Base-by-base conservation (phyloP, 1,284 basidiomycete species). In the Trichosporon asahii region DNA sequence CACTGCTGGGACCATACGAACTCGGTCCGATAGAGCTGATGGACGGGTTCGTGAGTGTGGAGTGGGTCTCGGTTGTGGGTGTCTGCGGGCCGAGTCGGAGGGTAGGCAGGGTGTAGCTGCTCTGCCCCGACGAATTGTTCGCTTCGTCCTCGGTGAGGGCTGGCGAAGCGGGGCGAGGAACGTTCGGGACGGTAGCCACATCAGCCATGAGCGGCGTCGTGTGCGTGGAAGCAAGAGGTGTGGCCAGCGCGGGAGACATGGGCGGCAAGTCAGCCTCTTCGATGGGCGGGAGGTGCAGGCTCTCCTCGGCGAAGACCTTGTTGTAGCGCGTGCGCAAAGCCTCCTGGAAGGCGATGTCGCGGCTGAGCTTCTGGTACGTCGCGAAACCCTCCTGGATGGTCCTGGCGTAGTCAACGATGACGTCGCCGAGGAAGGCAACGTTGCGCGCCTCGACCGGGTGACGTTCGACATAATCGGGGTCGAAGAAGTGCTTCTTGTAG, bases 261-360 rank as follows among this genome's bases (percentile, higher is more conserved):
- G 64, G 40, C 21, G 49, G 44, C 66, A 67, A 18, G 60, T 66
- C 69, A 11, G 72, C 68, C 25, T 73, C 69, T 40, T 71, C 72
- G 27, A 72, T 27, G 0, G 74, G 71, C 21, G 79, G 79, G 4
- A 80, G 70, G 0, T 69, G 44, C 12, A 71, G 69, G 53, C 97
- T 92, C 82, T 98, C 95, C 27, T 94, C 93, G 0, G 89, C 84
- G 84, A 95, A 98, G 77, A 94, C 94, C 82, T 92, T 93, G 69
- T 87, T 87, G 86, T 95, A 98, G 83, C 83, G 90, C 76, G 89
- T 90, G 81, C 92, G 90, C 64, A 98, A 85, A 0, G 93, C 95
- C 72, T 91, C 90, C 79, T 98, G 95, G 87, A 98, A 98, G 2
- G 90, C 88, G 65, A 91, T 85, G 88, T 95, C 97, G 83, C 94